Evolutionary conservation across 1,284 basidiomycete species (phyloP).

Genomic region (Irpex rosettiformis): DNA sequence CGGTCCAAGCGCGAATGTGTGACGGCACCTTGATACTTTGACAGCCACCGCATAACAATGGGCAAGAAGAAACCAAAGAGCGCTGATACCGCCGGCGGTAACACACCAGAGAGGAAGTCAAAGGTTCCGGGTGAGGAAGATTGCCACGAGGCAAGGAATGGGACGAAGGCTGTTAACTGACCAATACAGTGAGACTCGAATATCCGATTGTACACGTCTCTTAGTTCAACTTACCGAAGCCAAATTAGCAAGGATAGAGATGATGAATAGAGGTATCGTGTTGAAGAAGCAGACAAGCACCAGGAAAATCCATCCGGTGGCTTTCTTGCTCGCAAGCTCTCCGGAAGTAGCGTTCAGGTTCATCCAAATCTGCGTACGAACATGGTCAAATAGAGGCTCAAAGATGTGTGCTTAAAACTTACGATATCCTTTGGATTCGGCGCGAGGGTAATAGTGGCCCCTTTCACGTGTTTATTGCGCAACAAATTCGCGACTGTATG

Average conservation of each 20-base stretch:
- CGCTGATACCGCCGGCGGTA: constrained; percentile 85
- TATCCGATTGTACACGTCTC: not conserved
- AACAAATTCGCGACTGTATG: constrained; percentile 79
- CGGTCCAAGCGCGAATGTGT: constrained; percentile 84
- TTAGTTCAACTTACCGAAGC: constrained; percentile 42
- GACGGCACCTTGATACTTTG: constrained; percentile 77
- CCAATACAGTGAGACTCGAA: not conserved
- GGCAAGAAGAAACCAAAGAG: constrained; percentile 89
- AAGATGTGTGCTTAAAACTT: constrained; percentile 26
- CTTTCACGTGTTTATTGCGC: constrained; percentile 65
- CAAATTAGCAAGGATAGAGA: constrained; percentile 81
- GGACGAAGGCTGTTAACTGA: constrained; percentile 64
- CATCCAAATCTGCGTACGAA: constrained; percentile 67
- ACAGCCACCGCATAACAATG: constrained; percentile 81
- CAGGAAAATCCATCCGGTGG: constrained; percentile 76
- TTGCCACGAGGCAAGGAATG: constrained; percentile 71
- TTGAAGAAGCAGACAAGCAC: constrained; percentile 84
- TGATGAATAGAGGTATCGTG: constrained; percentile 81
- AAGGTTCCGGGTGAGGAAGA: constrained; percentile 58
- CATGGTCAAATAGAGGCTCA: constrained; percentile 18
- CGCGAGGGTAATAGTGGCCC: constrained; percentile 67
- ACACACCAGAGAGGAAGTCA: constrained; percentile 79
- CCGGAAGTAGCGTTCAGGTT: constrained; percentile 77
- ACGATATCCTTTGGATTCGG: constrained; percentile 87
- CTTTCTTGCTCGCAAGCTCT: constrained; percentile 63